Percentiles rank a stretch among this genome's conserved stretches.
Evolutionary conservation across 164 flowering plant species (phyloP).

Genomic region (Warburgia ugandensis): DNA sequence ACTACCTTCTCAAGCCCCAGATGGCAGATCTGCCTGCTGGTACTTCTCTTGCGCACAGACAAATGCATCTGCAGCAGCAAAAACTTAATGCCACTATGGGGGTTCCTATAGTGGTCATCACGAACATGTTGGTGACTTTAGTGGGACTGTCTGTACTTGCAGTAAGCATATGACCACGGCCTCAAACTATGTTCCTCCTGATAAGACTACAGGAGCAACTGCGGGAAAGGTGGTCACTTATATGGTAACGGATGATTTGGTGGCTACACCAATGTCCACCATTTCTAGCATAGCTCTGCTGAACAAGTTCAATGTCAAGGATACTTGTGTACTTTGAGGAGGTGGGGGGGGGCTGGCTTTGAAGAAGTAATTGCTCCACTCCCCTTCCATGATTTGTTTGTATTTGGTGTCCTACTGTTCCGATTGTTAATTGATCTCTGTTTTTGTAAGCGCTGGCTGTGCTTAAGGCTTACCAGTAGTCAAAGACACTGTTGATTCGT

Average conservation of each 20-base stretch:
- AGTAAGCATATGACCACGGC: neutral
- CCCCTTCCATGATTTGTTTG: no score
- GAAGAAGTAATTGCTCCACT: no score
- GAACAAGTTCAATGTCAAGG: conserved; percentile 18
- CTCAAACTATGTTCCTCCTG: neutral
- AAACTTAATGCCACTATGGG: neutral
- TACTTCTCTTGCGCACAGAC: neutral
- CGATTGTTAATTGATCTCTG: no score
- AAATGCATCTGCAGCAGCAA: neutral
- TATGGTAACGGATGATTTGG: conserved; percentile 41
- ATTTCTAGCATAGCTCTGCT: conserved; percentile 24
- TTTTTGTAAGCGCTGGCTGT: no score
- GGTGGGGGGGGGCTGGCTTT: no score
- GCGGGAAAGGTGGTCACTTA: conserved; percentile 22
- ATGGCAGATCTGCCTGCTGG: neutral
- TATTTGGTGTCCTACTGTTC: no score
- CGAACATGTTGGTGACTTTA: neutral
- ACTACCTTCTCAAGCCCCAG: neutral
- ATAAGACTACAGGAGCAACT: neutral
- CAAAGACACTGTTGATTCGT: no score
- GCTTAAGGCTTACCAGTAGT: no score
- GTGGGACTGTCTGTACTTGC: neutral
- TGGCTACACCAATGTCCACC: conserved; percentile 34
- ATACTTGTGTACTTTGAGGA: conserved; percentile 6
- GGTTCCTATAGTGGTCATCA: no score